Base-by-base conservation (phyloP, 768 basidiomycete genomes). In the Suillus brevipes region DNA sequence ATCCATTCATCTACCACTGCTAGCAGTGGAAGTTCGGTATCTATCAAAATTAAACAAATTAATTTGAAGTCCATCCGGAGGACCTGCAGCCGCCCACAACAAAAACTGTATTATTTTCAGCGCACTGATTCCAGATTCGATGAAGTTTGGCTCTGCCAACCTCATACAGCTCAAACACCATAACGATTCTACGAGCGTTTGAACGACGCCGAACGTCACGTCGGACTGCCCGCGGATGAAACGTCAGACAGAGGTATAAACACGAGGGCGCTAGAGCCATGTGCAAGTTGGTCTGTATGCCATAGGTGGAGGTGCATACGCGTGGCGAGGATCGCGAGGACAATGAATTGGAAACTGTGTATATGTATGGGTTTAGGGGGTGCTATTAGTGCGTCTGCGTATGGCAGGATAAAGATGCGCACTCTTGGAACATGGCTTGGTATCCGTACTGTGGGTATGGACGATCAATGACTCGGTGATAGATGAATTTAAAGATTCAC, bases 341-440 rank as follows among this genome's bases (percentile, higher is more conserved):
- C n/a, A 13, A 49, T 23, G 13, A 49, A 49, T 25, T 49, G 47
- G 13, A 49, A 49, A 23, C 47, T 49, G 47, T 6, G 14, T 14
- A 49, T 49, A 14, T 4, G 14, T 16, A 23, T 37, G 16, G 2
- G 14, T 38, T 57, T 58, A 31, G 7, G 6, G 34, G 28, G 28
- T 52, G n/a, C 23, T n/a, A 13, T 40, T 58, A 38, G n/a, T 38
- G 25, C 25, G 37, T 8, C 14, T 16, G 36, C 37, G 23, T 13
- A 38, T 13, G 10, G 56, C 23, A 58, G 5, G 3, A 25, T 25
- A 6, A 58, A 18, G 10, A 18, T 18, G 23, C 56, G 23, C 13
- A 58, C 56, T 58, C 56, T 58, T 58, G 23, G 12, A 58, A 38
- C 56, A 58, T 38, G 56, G 37, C 23, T 23, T 58, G 23, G 12